Base-by-base conservation (phyloP, 768 basidiomycete species). In the Galerina marginata region DNA sequence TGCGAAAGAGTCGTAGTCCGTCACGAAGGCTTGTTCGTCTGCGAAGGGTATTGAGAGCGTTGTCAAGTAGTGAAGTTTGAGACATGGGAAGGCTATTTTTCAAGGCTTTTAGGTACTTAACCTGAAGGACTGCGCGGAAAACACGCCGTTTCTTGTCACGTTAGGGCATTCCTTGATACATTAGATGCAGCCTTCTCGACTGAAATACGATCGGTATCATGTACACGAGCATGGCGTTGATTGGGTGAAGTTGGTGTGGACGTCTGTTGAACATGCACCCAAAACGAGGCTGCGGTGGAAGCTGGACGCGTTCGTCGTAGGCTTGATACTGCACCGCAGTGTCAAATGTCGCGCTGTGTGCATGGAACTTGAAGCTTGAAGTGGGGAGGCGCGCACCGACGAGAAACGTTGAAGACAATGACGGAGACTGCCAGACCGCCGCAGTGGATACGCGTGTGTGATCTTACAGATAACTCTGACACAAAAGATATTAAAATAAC, bases 51-150 rank as follows among this genome's bases (percentile, higher is more conserved):
- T 64, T 70, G 66, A 75, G 60, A 61, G 73, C 68, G 76, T 77
- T 73, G 69, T 75, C 73, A 62, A 79, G 66, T 58, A 75, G 72
- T 60, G 77, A 72, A 61, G 69, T 69, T 65, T 75, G 75, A 72
- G 75, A 73, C 72, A 78, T 76, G 69, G 61, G 39, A 25, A 60
- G 40, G 57, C 52, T 54, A 65, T 49, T 58, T 66, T 70, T 71
- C 65, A 72, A 66, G 29, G 5, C 7, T 33, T 67, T 66, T 66
- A 67, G 70, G 66, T 78, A 76, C 74, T 78, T 77, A 77, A 77
- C 71, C 29, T 54, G 48, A 66, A 67, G 61, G 66, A 62, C 75
- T 74, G 80, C 73, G 74, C 74, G 76, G 74, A 74, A 66, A 73
- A 73, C 79, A 82, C 75, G 81, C 77, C 69, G 70, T 53, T 59